A percentile compares a stretch with the other conserved stretches of the same genome.
phyloP scores from a whole-genome alignment of 306 rosid genomes.

The cucumber (Cucumis sativus) region DNA sequence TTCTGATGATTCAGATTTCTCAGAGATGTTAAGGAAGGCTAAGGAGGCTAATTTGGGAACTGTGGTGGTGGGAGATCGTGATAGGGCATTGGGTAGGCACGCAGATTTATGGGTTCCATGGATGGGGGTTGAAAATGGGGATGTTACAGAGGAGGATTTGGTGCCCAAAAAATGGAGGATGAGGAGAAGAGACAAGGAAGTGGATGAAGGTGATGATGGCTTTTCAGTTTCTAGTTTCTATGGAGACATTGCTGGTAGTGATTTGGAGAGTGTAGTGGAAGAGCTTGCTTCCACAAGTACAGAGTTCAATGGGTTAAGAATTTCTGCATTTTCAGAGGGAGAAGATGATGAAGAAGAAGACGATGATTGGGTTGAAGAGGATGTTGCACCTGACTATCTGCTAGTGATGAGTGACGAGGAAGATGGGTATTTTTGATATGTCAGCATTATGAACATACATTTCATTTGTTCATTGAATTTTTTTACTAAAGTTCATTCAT shows the following conservation, averaged over 20 bases:
- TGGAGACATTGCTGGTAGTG: constrained; percentile 14
- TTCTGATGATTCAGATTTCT: constrained; percentile 73
- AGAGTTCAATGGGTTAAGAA: constrained; percentile 22
- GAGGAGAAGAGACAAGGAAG: constrained; percentile 11
- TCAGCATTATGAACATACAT: neutral
- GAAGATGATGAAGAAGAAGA: constrained; percentile 19
- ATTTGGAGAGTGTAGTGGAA: constrained; percentile 32
- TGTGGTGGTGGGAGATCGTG: constrained; percentile 79
- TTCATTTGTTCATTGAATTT: neutral
- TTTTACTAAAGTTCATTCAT: neutral
- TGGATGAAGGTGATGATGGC: constrained; percentile 21
- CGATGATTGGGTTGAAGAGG: constrained; percentile 14
- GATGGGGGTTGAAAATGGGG: constrained; percentile 68
- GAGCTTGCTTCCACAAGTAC: constrained; percentile 31
- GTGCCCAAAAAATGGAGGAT: constrained; percentile 21
- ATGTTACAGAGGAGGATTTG: constrained; percentile 37
- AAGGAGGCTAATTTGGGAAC: constrained; percentile 60
- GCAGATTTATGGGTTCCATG: constrained; percentile 94
- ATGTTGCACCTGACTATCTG: constrained; percentile 13
- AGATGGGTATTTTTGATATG: constrained; percentile 27
- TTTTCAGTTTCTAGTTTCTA: constrained; percentile 17
- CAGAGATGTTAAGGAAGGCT: constrained; percentile 68
- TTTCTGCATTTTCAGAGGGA: constrained; percentile 37
- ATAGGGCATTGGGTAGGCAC: constrained; percentile 48
- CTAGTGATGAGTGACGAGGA: constrained; percentile 24